Evolutionary conservation across 208 protist genomes (phyloP), one percentile per base, ranked within the genome.

Genomic region (Blastocrithidia nonstop): DNA sequence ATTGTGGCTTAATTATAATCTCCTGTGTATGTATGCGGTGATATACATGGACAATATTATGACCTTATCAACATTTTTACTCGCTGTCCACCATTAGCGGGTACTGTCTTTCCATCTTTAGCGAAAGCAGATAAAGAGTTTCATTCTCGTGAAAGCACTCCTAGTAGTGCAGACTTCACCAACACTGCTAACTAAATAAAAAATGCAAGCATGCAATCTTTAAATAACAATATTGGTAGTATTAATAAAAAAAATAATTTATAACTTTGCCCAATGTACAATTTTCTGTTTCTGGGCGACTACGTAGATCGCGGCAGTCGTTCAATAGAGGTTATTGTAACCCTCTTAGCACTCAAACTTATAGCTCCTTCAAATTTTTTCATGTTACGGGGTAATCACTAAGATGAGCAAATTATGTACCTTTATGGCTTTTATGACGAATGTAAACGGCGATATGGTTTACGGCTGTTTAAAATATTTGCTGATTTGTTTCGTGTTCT

Each of bases 401-500:
- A 99, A 60, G 98, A 96, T 56, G 96, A 97, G 17, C 91, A 86
- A 19, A 98, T 99, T 55, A 99, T 98, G 71, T 55, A 94, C 36
- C 85, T 99, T 17, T 99, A 99, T 61, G 98, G 98, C 13, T 99
- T 99, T 60, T 99, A 98, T 58, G 96, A 99, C 46, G 97, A 99
- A 53, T 99, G 95, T 60, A 98, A 98, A 55, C 68, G 95, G 11
- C 68, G 97, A 5, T 99, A 98, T 57, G 55, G 86, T 39, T 66
- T 96, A 20, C 95, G 95, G 49, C 71, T 99, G 3, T 99, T 98
- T 84, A 98, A 98, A 41, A 80, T 87, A n/a, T 99, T 99, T 58
- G 88, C 93, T 1, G 96, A 99, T 51, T 80, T 94, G 23, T 99
- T 99, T 67, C 96, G 98, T 43, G 90, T 94, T 33, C 60, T 99